A percentile compares a stretch with the other conserved stretches of the same genome.
Conservation (phyloP, 345 rosid species). For the Corchorus olitorius region DNA sequence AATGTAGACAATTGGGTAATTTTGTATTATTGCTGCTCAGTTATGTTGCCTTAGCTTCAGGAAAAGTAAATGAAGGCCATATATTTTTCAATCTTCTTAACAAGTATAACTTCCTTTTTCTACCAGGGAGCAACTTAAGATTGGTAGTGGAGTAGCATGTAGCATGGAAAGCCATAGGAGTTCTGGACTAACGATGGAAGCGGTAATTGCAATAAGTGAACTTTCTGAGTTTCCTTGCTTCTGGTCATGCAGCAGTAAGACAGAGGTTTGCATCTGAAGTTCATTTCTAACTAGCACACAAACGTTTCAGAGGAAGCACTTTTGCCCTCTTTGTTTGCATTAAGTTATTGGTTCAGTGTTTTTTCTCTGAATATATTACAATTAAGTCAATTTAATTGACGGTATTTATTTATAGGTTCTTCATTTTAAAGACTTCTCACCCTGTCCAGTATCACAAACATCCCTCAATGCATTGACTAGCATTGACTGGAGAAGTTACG, state of each 20-base stretch:
- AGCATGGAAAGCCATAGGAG: constrained; percentile 45
- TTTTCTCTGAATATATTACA: neutral
- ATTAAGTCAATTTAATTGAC: constrained; percentile 21
- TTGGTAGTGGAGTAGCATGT: constrained; percentile 66
- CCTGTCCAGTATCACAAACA: constrained; percentile 48
- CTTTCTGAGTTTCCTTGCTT: constrained; percentile 46
- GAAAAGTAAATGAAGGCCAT: constrained; percentile 4
- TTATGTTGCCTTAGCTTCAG: neutral
- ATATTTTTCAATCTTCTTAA: constrained; percentile 11
- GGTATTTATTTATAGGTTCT: constrained; percentile 55
- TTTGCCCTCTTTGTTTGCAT: constrained; percentile 4
- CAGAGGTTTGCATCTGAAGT: constrained; percentile 57
- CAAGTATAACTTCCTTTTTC: constrained; percentile 18
- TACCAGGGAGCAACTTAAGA: constrained; percentile 64
- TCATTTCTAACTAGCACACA: neutral
- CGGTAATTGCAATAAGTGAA: constrained; percentile 66
- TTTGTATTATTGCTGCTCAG: neutral
- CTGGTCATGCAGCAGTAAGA: constrained; percentile 45
- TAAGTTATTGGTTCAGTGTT: neutral
- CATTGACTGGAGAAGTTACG: constrained; percentile 88
- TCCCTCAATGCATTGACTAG: constrained; percentile 57
- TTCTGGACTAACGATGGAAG: constrained; percentile 61
- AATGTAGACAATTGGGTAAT: neutral
- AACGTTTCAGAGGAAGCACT: neutral
- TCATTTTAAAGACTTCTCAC: constrained; percentile 71